These are phyloP conservation scores for Suillus brevipes DNA, from an alignment of 768 basidiomycete genomes.

Conservation along the genomic window DNA sequence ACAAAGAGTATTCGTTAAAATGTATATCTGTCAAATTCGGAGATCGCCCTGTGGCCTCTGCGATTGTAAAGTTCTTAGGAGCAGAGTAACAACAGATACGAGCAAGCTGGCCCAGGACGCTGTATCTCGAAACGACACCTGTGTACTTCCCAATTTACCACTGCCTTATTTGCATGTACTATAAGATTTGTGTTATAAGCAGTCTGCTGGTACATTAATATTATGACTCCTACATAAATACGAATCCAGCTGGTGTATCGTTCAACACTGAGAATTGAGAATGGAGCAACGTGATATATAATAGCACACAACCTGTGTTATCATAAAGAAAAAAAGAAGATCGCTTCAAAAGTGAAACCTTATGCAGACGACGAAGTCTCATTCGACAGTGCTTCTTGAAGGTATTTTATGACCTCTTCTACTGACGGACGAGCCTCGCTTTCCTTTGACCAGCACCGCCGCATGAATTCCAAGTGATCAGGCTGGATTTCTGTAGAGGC, in stretches of 20 bases:
- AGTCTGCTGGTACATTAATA: background rate
- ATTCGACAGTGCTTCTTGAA: background rate
- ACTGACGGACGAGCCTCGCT: background rate
- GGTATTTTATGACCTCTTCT: background rate
- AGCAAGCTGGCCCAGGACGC: background rate
- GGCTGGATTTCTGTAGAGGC: conserved; percentile 8
- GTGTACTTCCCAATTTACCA: background rate
- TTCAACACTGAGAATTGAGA: background rate
- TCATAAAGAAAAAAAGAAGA: background rate
- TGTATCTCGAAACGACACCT: background rate
- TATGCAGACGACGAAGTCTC: background rate
- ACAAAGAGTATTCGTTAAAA: background rate
- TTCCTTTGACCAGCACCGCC: conserved; percentile 29
- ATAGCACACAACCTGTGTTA: background rate
- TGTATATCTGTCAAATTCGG: background rate
- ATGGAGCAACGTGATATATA: background rate
- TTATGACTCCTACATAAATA: background rate
- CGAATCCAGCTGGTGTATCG: background rate
- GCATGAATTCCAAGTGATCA: conserved; percentile 22
- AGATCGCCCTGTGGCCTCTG: background rate
- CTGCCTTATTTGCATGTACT: background rate
- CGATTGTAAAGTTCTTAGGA: background rate
- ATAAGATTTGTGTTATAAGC: background rate
- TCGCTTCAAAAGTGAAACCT: background rate
- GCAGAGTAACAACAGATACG: background rate